These are phyloP conservation scores for Stenogyne calaminthoides DNA, from an alignment of 305 asterid genomes.

Conservation along the genomic window DNA sequence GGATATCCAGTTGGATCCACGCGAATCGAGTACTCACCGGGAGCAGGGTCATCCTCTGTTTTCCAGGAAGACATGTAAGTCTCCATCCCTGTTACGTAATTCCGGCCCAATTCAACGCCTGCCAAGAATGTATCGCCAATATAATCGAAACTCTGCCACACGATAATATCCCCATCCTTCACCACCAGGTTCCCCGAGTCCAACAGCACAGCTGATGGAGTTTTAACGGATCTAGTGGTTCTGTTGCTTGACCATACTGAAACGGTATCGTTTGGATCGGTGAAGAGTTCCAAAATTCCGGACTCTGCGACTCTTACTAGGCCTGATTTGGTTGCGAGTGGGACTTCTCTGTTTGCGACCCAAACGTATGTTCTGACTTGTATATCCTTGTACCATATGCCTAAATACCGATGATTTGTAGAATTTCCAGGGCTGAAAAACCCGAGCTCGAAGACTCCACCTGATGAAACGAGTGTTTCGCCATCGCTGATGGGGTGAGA, in stretches of 20 bases:
- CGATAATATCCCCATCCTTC: background rate
- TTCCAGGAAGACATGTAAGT: constrained; percentile 40
- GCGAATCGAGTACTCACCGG: constrained; percentile 31
- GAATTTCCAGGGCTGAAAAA: constrained; percentile 25
- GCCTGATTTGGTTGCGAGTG: constrained; percentile 22
- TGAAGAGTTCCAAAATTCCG: constrained; percentile 36
- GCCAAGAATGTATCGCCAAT: constrained; percentile 33
- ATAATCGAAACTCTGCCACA: constrained; percentile 51
- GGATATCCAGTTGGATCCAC: too few species aligned
- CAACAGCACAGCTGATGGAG: constrained; percentile 27
- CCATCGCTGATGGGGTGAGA: constrained; percentile 6
- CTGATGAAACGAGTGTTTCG: constrained; percentile 25
- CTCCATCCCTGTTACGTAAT: constrained; percentile 24
- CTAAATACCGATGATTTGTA: constrained; percentile 23
- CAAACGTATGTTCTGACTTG: constrained; percentile 28
- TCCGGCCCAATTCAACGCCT: constrained; percentile 34
- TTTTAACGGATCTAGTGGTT: background rate
- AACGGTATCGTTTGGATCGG: constrained; percentile 17
- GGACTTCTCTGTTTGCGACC: constrained; percentile 41
- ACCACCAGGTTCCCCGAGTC: constrained; percentile 32
- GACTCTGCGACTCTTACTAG: constrained; percentile 26
- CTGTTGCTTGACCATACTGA: constrained; percentile 37
- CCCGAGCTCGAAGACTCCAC: constrained; percentile 25
- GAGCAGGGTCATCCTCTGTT: constrained; percentile 35
- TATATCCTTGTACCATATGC: constrained; percentile 42